A percentile compares a stretch with the other conserved stretches of the same genome.
Evolutionary conservation across 106 monocot species (phyloP).

Genomic region (Acanthochlamys bracteata): DNA sequence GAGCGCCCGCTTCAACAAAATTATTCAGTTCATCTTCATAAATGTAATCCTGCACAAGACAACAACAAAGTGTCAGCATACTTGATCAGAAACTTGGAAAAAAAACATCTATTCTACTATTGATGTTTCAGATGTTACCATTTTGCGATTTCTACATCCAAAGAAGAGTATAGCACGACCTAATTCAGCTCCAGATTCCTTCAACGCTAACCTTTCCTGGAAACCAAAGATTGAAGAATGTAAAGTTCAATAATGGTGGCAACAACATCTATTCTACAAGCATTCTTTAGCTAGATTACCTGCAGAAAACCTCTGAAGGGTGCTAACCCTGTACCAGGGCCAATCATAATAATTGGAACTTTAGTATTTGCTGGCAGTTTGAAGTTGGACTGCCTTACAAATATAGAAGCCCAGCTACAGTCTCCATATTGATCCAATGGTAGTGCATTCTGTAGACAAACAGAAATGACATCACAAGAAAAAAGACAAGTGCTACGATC

Average conservation of each 20-base stretch:
- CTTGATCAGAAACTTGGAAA: neutral
- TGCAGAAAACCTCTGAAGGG: conserved; percentile 95
- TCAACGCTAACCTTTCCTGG: conserved; percentile 52
- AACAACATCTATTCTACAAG: neutral
- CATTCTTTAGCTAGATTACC: conserved; percentile 22
- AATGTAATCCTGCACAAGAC: conserved; percentile 57
- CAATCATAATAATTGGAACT: conserved; percentile 84
- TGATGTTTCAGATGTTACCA: conserved; percentile 20
- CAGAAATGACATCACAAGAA: neutral
- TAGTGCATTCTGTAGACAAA: conserved; percentile 36
- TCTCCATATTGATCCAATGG: conserved; percentile 40
- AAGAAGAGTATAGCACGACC: conserved; percentile 53
- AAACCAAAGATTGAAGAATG: neutral
- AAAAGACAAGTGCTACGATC: neutral
- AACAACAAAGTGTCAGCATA: neutral
- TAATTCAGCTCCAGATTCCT: conserved; percentile 38
- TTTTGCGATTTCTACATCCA: conserved; percentile 56
- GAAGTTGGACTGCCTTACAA: conserved; percentile 85
- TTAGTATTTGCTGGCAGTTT: conserved; percentile 67
- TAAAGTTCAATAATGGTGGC: too few relatives aligned
- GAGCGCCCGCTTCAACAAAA: conserved; percentile 53
- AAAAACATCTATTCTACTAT: neutral
- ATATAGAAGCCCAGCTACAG: conserved; percentile 78
- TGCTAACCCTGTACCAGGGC: conserved; percentile 87
- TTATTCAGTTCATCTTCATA: conserved; percentile 81